These are phyloP conservation scores for Coemansia sp. DNA, from an alignment of 192 early-diverging fungal genomes.

Conservation along the genomic window DNA sequence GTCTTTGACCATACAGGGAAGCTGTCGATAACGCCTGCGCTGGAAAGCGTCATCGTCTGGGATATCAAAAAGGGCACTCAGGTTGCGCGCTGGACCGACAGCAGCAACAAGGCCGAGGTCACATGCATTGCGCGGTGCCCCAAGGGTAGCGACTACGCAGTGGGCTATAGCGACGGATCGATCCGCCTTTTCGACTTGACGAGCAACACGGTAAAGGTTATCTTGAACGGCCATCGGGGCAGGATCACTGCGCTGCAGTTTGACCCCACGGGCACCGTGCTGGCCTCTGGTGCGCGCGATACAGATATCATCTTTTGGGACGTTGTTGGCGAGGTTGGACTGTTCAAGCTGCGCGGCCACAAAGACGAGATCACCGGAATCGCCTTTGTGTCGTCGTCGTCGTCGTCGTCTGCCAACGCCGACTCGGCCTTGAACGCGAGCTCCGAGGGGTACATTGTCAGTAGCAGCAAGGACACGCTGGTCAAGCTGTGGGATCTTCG, in stretches of 20 bases:
- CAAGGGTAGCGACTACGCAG: conserved; percentile 71
- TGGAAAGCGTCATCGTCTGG: conserved; percentile 83
- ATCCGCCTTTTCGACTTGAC: conserved; percentile 83
- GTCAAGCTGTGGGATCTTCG: conserved; percentile 95
- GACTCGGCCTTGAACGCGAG: conserved; percentile 49
- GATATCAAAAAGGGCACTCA: conserved; percentile 79
- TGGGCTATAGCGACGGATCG: conserved; percentile 92
- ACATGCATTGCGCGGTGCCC: conserved; percentile 74
- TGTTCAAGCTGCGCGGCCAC: conserved; percentile 87
- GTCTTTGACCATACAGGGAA: conserved; percentile 69
- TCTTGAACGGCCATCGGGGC: conserved; percentile 88
- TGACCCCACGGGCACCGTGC: conserved; percentile 71
- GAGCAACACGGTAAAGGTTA: conserved; percentile 57
- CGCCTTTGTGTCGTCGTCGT: conserved; percentile 35
- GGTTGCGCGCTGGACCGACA: conserved; percentile 75
- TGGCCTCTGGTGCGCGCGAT: conserved; percentile 89
- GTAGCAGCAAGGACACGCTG: conserved; percentile 92
- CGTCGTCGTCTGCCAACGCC: neutral
- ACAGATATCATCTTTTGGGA: conserved; percentile 97
- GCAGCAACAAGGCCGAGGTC: conserved; percentile 79
- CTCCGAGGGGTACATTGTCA: conserved; percentile 70
- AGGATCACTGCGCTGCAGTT: conserved; percentile 82
- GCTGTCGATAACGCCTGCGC: conserved; percentile 72
- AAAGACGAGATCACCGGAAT: conserved; percentile 87
- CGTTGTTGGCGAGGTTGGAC: conserved; percentile 82